Conservation (phyloP, 2,329 filamentous ascomycete genomes). For the Aspergillus phoenicis region DNA sequence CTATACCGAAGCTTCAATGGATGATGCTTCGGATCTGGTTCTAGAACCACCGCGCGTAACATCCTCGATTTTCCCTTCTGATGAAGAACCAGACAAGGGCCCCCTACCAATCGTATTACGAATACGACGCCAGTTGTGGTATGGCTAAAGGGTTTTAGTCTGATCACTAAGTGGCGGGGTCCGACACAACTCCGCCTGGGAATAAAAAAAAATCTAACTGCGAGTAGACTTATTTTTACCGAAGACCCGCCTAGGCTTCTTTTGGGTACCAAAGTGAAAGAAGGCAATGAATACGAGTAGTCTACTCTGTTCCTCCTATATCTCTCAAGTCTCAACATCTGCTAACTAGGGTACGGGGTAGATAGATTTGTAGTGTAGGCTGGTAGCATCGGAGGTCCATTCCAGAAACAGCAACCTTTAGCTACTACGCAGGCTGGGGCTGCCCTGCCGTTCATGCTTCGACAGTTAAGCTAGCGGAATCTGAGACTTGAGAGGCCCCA, state of each 20-base stretch:
- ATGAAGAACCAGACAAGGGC: neutral
- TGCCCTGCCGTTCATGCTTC: neutral
- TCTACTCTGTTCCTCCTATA: neutral
- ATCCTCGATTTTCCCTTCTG: neutral
- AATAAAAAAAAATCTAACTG: neutral
- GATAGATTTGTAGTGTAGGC: neutral
- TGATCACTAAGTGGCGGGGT: neutral
- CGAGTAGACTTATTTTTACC: neutral
- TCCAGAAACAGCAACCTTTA: neutral
- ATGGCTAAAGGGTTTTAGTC: slow-evolving; percentile 1
- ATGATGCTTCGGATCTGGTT: neutral
- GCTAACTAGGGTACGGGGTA: neutral
- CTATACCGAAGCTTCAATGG: neutral
- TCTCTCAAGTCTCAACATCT: neutral
- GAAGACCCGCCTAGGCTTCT: slow-evolving; percentile 5
- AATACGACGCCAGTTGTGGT: neutral
- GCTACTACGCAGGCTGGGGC: neutral
- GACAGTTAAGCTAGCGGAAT: neutral
- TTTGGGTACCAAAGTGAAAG: neutral
- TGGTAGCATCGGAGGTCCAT: neutral
- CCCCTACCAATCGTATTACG: neutral
- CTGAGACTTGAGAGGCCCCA: no score
- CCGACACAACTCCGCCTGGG: neutral
- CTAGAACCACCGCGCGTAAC: neutral
- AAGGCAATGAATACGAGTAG: neutral